A percentile compares a stretch with the other conserved stretches of the same genome.
Evolutionary conservation across 257 asterid species (phyloP).

Genomic region (Lithospermum erythrorhizon): DNA sequence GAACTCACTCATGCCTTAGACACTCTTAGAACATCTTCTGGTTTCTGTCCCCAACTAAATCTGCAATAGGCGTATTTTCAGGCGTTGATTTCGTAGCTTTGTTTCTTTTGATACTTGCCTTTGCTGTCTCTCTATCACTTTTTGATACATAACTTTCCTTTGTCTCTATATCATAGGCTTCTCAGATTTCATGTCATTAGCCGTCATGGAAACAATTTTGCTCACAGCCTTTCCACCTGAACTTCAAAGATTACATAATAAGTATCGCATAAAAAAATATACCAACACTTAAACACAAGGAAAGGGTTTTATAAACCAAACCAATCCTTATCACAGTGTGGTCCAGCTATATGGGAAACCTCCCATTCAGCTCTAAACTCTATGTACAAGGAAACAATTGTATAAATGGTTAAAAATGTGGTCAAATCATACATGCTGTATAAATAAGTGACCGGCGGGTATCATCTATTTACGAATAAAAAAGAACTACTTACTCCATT

Average conservation of each 20-base stretch:
- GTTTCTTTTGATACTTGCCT: constrained; percentile 1
- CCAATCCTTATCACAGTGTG: too few species aligned
- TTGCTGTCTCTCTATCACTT: background rate
- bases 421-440: too few species aligned
- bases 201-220: constrained; percentile 20
- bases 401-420: too few species aligned
- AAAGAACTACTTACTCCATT: constrained; percentile 23
- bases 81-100: background rate
- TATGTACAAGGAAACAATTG: too few species aligned
- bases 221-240: constrained; percentile 25
- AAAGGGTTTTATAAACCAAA: background rate
- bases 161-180: background rate
- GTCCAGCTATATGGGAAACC: too few species aligned
- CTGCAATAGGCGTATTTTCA: background rate
- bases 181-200: constrained; percentile 27
- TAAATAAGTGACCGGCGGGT: too few species aligned
- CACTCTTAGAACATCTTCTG: constrained; percentile 26
- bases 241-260: background rate
- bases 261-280: too few species aligned
- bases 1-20: constrained; percentile 35
- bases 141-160: background rate
- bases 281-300: background rate
- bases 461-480: too few species aligned
- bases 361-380: too few species aligned
- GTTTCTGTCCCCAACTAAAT: constrained; percentile 9